Percentiles rank a stretch among this genome's conserved stretches.
Conservation (phyloP, 176 grass and related monocot species). For the Zea mays region Zm-B73-REFERENCE-NAM-5.0 NC_050105.1:119378001-119378500, state of each 20-base stretch:
- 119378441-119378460: conserved; percentile 22
- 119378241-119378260: not conserved
- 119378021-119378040: conserved; percentile 98
- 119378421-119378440: not conserved
- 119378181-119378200: conserved; percentile 12
- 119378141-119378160: conserved; percentile 2
- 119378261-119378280: not conserved
- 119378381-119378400: conserved; percentile 3
- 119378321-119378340: not conserved
- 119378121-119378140: not conserved
- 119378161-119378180: conserved; percentile 13
- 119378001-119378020: conserved; percentile 94
- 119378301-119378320: too few species aligned
- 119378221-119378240: conserved; percentile 10
- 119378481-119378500: not conserved
- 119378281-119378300: not conserved
- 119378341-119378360: conserved; percentile 5
- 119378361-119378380: not conserved
- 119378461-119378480: conserved; percentile 14
- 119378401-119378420: not conserved
- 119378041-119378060: conserved; percentile 99
- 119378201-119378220: conserved; percentile 22
- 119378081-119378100: conserved; percentile 29
- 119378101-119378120: conserved; percentile 23
- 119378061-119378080: conserved; percentile 72